Evolutionary conservation across 805 yeast genomes (phyloP).

Genomic region (Yarrowia bubula): DNA sequence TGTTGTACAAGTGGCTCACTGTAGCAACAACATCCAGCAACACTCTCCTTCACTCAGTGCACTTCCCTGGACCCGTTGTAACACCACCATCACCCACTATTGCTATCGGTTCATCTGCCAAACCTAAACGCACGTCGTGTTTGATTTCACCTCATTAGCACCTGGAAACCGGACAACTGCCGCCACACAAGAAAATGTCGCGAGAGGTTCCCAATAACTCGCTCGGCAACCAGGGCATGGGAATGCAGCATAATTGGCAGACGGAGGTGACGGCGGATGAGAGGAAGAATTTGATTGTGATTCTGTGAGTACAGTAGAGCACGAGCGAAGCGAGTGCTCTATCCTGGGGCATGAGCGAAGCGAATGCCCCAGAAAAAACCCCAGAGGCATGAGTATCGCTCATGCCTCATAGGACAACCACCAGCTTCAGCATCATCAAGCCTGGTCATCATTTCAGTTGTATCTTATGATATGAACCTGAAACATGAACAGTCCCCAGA

Average conservation of each 20-base stretch:
- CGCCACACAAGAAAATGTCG: slow-evolving; percentile 11
- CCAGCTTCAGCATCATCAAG: too few species aligned
- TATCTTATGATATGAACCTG: too few species aligned
- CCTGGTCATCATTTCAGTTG: too few species aligned
- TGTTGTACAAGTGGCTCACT: too few species aligned
- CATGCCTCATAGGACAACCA: too few species aligned
- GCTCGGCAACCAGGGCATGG: slow-evolving; percentile 28
- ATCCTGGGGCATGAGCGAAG: too few species aligned
- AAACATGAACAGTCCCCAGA: too few species aligned
- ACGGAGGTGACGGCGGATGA: slow-evolving; percentile 34
- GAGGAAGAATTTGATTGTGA: slow-evolving; percentile 33
- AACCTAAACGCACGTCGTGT: slow-evolving; percentile 2
- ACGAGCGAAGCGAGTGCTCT: too few species aligned
- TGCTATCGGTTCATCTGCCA: background rate
- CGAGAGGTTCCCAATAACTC: slow-evolving; percentile 29
- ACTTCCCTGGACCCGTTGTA: too few species aligned
- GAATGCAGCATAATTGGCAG: slow-evolving; percentile 29
- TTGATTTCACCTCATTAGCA: slow-evolving; percentile 17
- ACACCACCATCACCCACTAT: background rate
- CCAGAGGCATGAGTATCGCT: too few species aligned
- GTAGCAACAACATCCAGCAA: background rate
- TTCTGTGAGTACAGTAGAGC: slow-evolving; percentile 31
- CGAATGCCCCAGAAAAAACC: too few species aligned
- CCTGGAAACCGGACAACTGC: background rate
- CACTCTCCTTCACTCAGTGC: background rate